Percentiles rank a stretch among this genome's conserved stretches.
Conservation (phyloP, 768 basidiomycete species). For the Butyriboletus loyo region DNA sequence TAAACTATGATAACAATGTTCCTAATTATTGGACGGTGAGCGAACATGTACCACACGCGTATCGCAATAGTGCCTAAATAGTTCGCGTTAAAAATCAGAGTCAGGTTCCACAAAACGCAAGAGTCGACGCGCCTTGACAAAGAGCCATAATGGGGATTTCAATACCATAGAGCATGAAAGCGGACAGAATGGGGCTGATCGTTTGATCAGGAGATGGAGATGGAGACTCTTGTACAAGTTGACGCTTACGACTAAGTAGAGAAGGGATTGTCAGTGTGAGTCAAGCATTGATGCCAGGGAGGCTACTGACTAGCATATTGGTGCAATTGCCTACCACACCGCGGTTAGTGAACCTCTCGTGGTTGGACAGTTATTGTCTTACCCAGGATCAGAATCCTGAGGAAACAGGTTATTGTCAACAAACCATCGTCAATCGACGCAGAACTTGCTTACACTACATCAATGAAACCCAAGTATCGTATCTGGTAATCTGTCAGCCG, state of each 20-base stretch:
- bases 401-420: neutral
- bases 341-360: neutral
- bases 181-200: neutral
- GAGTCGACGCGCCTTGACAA: constrained; percentile 15
- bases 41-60: constrained; percentile 23
- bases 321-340: neutral
- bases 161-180: neutral
- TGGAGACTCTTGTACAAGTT: neutral
- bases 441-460: constrained; percentile 3
- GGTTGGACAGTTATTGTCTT: neutral
- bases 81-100: neutral
- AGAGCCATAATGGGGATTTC: neutral
- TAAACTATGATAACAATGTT: neutral
- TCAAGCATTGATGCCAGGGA: neutral
- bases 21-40: neutral
- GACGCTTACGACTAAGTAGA: constrained; percentile 6
- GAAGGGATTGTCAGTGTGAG: neutral
- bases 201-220: neutral
- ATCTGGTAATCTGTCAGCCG: constrained; percentile 2
- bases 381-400: constrained; percentile 8
- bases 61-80: constrained; percentile 11
- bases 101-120: neutral
- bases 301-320: neutral
- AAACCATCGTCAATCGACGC: neutral
- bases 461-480: constrained; percentile 7